phyloP scores from a whole-genome alignment of 148 eudicot genomes.

The Tetragonia tetragonoides region DNA sequence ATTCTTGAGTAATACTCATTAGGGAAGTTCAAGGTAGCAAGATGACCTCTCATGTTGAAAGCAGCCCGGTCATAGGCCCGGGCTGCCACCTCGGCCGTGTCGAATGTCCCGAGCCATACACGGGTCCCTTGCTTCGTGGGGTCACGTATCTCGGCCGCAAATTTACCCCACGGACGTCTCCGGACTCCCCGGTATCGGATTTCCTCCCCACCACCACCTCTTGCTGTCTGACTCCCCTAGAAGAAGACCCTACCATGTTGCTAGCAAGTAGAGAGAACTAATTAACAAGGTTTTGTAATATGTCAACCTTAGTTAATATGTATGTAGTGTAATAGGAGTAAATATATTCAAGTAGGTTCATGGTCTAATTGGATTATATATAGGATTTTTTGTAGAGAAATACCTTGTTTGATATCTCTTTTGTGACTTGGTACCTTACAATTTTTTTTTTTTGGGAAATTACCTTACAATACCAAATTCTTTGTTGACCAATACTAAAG shows the following conservation, averaged over 20 bases:
- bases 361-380: slow-evolving; percentile 14
- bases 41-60: slow-evolving; percentile 50
- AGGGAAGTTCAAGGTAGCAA: slow-evolving; percentile 54
- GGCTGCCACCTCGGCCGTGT: slow-evolving; percentile 42
- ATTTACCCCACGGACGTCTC: slow-evolving; percentile 35
- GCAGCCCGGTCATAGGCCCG: slow-evolving; percentile 60
- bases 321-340: neutral
- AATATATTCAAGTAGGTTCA: slow-evolving; percentile 1
- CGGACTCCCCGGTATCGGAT: slow-evolving; percentile 31
- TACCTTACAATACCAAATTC: too few species aligned
- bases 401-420: too few species aligned
- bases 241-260: slow-evolving; percentile 32
- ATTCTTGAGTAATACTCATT: slow-evolving; percentile 40
- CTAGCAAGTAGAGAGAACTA: neutral
- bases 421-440: too few species aligned
- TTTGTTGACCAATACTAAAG: too few species aligned
- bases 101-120: slow-evolving; percentile 58
- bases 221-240: slow-evolving; percentile 26
- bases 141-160: slow-evolving; percentile 58
- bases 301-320: too few species aligned
- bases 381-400: neutral
- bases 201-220: slow-evolving; percentile 32
- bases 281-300: too few species aligned
- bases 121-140: slow-evolving; percentile 47
- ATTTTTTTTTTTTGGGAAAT: too few species aligned